Evolutionary conservation across 2,329 filamentous ascomycete species (phyloP), one percentile per base, ranked within the genome.

Genomic region (Colletotrichum higginsianum): DNA sequence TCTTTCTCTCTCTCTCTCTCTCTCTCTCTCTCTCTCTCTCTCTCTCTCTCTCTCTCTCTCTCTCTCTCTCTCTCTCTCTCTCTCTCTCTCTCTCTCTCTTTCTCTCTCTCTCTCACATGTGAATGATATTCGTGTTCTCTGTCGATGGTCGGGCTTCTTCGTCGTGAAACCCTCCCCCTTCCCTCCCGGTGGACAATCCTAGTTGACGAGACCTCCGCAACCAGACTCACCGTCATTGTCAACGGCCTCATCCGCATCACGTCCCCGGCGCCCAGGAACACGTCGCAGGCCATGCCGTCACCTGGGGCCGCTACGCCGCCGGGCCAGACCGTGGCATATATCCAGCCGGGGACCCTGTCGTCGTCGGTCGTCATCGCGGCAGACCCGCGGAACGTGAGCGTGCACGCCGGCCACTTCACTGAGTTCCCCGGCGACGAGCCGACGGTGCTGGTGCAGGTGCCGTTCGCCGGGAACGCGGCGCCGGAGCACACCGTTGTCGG

Each of bases 361-460:
- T 80, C 79, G 15, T 81, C 79, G 13, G 56, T 80, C 7, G 56
- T 81, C 6, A 78, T 81, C 30, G 80, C 78, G 1, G 77, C 77
- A 4, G 80, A 81, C 67, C 38, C 77, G 57, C 75, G 74, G 52
- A 71, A 74, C 16, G 71, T 62, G 11, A 81, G 80, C 67, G 75
- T 71, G 16, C 60, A 78, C 11, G 73, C 74, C 9, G 79, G 80
- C 0, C 80, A 81, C 55, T 78, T 74, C 50, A 81, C 80, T 53
- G 80, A 81, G 71, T 81, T 81, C 58, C 79, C 79, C 23, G 77
- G 78, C 61, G 75, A 80, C 56, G 78, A 80, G 71, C 75, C 77
- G 35, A 81, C 79, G 7, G 73, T 81, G 15, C 67, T 81, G 47
- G 74, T 80, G 35, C 79, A 81, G 72, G 67, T 79, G 7, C 78